Evolutionary conservation across 2,329 filamentous ascomycete genomes (phyloP).

Genomic region (Bipolaris sorokiniana): DNA sequence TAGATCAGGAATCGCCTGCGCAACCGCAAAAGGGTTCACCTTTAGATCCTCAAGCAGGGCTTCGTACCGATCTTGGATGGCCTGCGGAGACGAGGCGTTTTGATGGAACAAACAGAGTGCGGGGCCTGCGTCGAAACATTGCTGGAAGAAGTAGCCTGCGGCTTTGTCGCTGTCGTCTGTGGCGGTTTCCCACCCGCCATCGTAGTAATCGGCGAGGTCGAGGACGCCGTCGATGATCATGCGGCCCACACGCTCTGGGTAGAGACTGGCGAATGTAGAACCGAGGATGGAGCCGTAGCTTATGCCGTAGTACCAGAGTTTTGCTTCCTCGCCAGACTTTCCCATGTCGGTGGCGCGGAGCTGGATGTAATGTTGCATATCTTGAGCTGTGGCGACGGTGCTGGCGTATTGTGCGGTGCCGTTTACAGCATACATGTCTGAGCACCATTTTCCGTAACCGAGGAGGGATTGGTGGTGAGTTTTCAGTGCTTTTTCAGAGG

Average conservation of each 20-base stretch:
- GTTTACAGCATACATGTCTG: conserved; percentile 19
- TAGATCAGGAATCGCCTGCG: not conserved
- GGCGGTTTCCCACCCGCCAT: conserved; percentile 39
- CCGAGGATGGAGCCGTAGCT: conserved; percentile 57
- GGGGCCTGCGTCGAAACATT: conserved; percentile 59
- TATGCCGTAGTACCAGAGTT: conserved; percentile 50
- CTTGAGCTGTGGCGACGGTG: conserved; percentile 39
- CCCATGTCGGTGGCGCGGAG: conserved; percentile 22
- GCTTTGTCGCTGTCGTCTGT: conserved; percentile 62
- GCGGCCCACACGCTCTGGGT: conserved; percentile 51
- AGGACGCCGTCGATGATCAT: conserved; percentile 54
- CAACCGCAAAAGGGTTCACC: not conserved
- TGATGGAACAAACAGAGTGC: conserved; percentile 21
- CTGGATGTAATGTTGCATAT: conserved; percentile 40
- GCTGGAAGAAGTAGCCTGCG: conserved; percentile 60
- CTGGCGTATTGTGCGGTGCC: conserved; percentile 36
- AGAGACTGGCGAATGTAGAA: conserved; percentile 55
- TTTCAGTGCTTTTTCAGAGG: not conserved
- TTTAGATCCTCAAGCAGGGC: not conserved
- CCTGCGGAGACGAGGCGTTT: conserved; percentile 20
- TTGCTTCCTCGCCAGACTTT: conserved; percentile 32
- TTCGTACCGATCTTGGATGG: conserved; percentile 22
- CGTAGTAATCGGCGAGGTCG: conserved; percentile 56
- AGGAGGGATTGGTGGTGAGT: conserved; percentile 2
- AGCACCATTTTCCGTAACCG: conserved; percentile 31